A percentile compares a stretch with the other conserved stretches of the same genome.
These are phyloP conservation scores for Polygonum aviculare DNA, from an alignment of 148 eudicot genomes.

Conservation along the genomic window DNA sequence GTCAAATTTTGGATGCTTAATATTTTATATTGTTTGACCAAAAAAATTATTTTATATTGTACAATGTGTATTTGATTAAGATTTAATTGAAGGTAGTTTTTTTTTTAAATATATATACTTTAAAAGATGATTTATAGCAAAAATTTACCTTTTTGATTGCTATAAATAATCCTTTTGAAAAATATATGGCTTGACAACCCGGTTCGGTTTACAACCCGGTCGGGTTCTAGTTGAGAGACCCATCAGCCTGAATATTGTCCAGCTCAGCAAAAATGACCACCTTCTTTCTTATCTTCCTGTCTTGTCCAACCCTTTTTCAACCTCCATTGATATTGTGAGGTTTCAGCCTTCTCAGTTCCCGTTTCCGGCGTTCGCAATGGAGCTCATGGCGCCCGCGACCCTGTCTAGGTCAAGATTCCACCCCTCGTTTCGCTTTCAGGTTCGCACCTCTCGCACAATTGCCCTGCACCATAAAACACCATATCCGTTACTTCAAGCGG, in stretches of 20 bases:
- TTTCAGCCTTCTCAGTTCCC: background rate
- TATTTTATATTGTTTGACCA: no score
- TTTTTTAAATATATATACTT: no score
- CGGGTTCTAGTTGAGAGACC: no score
- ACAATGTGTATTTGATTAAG: no score
- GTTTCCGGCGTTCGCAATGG: background rate
- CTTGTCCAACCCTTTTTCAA: background rate
- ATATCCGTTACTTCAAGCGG: background rate
- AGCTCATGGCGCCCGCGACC: conserved; percentile 4
- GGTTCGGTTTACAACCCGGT: no score
- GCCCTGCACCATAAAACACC: background rate
- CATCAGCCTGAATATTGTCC: background rate
- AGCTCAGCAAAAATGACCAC: background rate
- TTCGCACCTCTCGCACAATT: background rate
- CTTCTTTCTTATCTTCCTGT: background rate
- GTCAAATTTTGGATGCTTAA: no score
- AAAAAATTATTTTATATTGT: no score
- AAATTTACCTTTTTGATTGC: no score
- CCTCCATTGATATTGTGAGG: background rate
- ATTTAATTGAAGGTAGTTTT: no score
- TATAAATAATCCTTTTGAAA: no score
- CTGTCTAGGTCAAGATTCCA: conserved; percentile 2
- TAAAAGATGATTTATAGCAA: no score
- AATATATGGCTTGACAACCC: no score
- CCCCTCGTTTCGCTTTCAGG: background rate